These are phyloP conservation scores for Huntiella bhutanensis DNA, from an alignment of 2,329 filamentous ascomycete species.

Conservation along the genomic window DNA sequence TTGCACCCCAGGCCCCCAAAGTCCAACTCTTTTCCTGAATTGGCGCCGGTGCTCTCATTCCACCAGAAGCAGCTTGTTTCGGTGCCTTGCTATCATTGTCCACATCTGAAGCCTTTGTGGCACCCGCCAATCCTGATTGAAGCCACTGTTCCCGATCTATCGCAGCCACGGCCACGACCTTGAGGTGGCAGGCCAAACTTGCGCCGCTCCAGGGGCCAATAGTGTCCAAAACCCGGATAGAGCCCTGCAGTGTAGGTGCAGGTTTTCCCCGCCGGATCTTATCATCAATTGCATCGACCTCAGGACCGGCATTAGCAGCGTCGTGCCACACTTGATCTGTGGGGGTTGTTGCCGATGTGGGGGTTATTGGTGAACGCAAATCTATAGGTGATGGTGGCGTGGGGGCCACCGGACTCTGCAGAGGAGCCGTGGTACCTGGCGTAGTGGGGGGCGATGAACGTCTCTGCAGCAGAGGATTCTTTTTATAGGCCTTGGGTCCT, in stretches of 20 bases:
- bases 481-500: conserved; percentile 35
- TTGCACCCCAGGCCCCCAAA: conserved; percentile 40
- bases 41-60: conserved; percentile 16
- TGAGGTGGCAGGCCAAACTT: conserved; percentile 49
- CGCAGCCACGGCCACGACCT: conserved; percentile 47
- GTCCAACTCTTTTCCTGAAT: conserved; percentile 36
- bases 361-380: conserved; percentile 13
- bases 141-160: conserved; percentile 55
- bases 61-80: conserved; percentile 26
- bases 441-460: conserved; percentile 10
- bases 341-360: conserved; percentile 13
- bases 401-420: conserved; percentile 1
- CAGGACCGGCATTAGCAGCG: conserved; percentile 26
- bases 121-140: conserved; percentile 45
- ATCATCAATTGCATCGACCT: conserved; percentile 38
- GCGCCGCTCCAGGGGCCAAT: conserved; percentile 59
- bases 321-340: conserved; percentile 20
- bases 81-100: conserved; percentile 30
- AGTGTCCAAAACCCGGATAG: conserved; percentile 46
- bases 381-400: not conserved
- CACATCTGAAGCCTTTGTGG: conserved; percentile 38
- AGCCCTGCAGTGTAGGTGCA: conserved; percentile 27
- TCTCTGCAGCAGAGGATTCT: conserved; percentile 25
- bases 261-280: conserved; percentile 28
- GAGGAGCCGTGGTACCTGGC: conserved; percentile 3